phyloP scores from a whole-genome alignment of 2,329 filamentous ascomycete species.

The Pseudogymnoascus sp. region DNA sequence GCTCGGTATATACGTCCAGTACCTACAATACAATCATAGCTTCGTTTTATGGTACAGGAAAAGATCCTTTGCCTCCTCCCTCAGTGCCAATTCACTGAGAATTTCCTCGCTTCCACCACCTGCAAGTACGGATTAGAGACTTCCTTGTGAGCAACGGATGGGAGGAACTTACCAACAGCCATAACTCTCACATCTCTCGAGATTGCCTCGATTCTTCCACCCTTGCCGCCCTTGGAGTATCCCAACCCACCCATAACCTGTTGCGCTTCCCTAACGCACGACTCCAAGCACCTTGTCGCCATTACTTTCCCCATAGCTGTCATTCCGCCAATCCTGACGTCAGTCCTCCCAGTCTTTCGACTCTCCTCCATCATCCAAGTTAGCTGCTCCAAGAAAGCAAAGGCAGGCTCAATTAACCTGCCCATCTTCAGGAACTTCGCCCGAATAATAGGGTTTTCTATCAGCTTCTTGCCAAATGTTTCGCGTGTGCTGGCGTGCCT shows the following conservation, averaged over 20 bases:
- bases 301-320: slow-evolving; percentile 45
- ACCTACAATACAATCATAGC: background rate
- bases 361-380: slow-evolving; percentile 32
- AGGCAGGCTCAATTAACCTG: slow-evolving; percentile 51
- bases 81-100: slow-evolving; percentile 25
- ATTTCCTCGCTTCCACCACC: slow-evolving; percentile 29
- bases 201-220: slow-evolving; percentile 44
- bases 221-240: slow-evolving; percentile 42
- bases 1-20: background rate
- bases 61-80: slow-evolving; percentile 26
- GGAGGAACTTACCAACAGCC: slow-evolving; percentile 26
- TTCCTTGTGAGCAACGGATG: background rate
- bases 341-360: slow-evolving; percentile 10
- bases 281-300: slow-evolving; percentile 43
- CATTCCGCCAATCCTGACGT: slow-evolving; percentile 41
- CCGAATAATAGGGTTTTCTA: slow-evolving; percentile 50
- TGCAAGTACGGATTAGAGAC: slow-evolving; percentile 12
- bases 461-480: slow-evolving; percentile 51
- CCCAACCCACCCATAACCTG: slow-evolving; percentile 46
- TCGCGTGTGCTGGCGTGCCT: slow-evolving; percentile 43
- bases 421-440: slow-evolving; percentile 53
- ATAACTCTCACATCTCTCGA: slow-evolving; percentile 43
- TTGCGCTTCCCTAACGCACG: slow-evolving; percentile 46
- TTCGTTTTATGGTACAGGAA: slow-evolving; percentile 7
- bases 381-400: slow-evolving; percentile 54